Evolutionary conservation across 495 filamentous ascomycete species (phyloP), one percentile per base, ranked within the genome.

Genomic region (Hypomontagnella monticulosa): DNA sequence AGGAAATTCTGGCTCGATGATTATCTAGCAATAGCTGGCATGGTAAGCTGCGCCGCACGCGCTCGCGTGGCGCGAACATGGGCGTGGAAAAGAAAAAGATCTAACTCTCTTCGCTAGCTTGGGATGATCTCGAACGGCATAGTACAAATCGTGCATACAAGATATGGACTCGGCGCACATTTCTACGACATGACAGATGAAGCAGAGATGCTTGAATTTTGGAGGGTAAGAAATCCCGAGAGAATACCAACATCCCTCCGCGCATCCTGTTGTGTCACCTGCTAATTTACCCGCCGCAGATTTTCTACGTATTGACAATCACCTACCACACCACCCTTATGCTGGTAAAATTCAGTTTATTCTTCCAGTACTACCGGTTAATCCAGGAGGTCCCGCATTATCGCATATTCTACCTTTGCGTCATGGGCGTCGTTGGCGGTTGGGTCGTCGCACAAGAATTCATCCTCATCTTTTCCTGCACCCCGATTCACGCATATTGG

Each of bases 401-500:
- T 12, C 57, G 67, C 32, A 14, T 61, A 43, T 62, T 62, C 8
- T 70, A 58, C 33, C 34, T 66, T 27, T 6, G 16, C 0, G 38
- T 53, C 0, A 70, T 70, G 67, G 46, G 43, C 32, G 4, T 61
- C 0, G 62, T 70, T 20, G 52, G 50, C 19, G 43, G 57, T 18
- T 70, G 67, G 67, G 51, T 66, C 32, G 41, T 70, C 10, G 44
- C 67, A 0, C 61, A 66, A 40, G 51, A 66, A 50, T 66, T 70
- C 14, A 36, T 61, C 19, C 44, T 70, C 32, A 66, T 70, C 44
- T 80, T 80, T 47, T 70, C 66, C 16, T 80, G 78, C 50, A 58
- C 62, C 0, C 75, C 75, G 1, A 69, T 78, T 18, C 41, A 70
- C 10, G 66, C 53, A 19, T 79, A 77, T 38, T 86, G 84, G 84